Percentiles rank a stretch among this genome's conserved stretches.
These are phyloP conservation scores for Escovopsis weberi DNA, from an alignment of 2,329 filamentous ascomycete species.

Conservation along the genomic window DNA sequence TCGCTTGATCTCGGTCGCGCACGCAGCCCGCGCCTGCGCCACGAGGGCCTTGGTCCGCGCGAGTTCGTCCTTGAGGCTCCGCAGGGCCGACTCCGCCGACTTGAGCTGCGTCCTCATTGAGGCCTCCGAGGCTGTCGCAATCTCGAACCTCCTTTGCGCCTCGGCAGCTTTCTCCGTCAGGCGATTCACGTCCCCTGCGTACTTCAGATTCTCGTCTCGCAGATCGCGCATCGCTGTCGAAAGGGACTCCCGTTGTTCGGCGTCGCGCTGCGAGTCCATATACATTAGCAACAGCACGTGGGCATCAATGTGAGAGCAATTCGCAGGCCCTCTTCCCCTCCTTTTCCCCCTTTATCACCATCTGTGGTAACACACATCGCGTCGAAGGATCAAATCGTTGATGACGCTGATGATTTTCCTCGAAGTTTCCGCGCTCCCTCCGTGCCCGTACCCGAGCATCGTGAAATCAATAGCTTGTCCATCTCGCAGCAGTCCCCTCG, in stretches of 20 bases:
- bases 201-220: conserved; percentile 60
- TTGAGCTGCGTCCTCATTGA: conserved; percentile 54
- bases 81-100: conserved; percentile 57
- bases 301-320: conserved; percentile 5
- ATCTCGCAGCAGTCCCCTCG: conserved; percentile 49
- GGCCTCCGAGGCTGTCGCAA: conserved; percentile 56
- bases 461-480: conserved; percentile 73
- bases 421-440: conserved; percentile 49
- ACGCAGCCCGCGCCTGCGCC: conserved; percentile 71
- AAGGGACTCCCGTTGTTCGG: conserved; percentile 73
- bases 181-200: conserved; percentile 52
- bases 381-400: conserved; percentile 79
- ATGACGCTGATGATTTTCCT: conserved; percentile 81
- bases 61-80: conserved; percentile 73
- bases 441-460: conserved; percentile 46
- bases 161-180: conserved; percentile 40
- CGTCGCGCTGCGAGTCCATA: conserved; percentile 51
- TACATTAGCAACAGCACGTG: no score
- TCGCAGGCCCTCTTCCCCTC: background rate
- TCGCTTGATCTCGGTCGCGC: conserved; percentile 80
- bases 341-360: background rate
- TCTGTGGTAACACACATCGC: conserved; percentile 48
- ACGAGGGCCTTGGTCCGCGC: conserved; percentile 64
- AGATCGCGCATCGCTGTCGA: conserved; percentile 64
- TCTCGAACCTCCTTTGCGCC: conserved; percentile 38